Evolutionary conservation across 805 yeast genomes (phyloP).

Genomic region (Barnettozyma botsteinii): DNA sequence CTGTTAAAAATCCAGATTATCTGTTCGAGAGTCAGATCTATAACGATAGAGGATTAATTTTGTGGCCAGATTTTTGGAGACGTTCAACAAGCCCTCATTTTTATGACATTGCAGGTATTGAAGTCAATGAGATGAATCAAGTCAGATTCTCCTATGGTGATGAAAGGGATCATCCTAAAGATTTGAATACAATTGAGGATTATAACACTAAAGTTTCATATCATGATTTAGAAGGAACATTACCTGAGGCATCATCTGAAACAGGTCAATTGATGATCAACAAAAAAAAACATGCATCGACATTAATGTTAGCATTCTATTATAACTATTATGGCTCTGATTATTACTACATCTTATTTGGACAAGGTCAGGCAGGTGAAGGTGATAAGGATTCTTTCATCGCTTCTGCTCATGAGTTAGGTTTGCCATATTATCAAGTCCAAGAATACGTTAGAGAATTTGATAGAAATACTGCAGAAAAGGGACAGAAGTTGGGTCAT

Average conservation of each 20-base stretch:
- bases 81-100: conserved; percentile 66
- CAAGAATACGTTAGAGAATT: conserved; percentile 1
- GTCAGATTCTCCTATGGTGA: too few relatives aligned
- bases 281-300: conserved; percentile 49
- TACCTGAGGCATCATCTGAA: conserved; percentile 64
- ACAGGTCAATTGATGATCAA: conserved; percentile 62
- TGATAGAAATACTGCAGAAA: conserved; percentile 6
- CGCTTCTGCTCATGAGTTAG: conserved; percentile 35
- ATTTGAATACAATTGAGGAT: conserved; percentile 24
- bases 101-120: conserved; percentile 57
- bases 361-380: conserved; percentile 70
- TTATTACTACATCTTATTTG: conserved; percentile 57
- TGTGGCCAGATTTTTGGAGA: conserved; percentile 87
- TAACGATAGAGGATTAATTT: conserved; percentile 38
- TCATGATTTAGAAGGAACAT: conserved; percentile 54
- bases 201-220: conserved; percentile 31
- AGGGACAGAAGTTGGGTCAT: conserved; percentile 53
- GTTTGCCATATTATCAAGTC: conserved; percentile 3
- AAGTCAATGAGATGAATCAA: conserved; percentile 32
- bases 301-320: conserved; percentile 53
- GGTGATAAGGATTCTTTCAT: conserved; percentile 74
- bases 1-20: conserved; percentile 52
- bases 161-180: conserved; percentile 28
- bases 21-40: conserved; percentile 52
- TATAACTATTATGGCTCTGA: conserved; percentile 63